Conservation (phyloP, 192 early-diverging fungal genomes). For the Coemansia sp. region DNA sequence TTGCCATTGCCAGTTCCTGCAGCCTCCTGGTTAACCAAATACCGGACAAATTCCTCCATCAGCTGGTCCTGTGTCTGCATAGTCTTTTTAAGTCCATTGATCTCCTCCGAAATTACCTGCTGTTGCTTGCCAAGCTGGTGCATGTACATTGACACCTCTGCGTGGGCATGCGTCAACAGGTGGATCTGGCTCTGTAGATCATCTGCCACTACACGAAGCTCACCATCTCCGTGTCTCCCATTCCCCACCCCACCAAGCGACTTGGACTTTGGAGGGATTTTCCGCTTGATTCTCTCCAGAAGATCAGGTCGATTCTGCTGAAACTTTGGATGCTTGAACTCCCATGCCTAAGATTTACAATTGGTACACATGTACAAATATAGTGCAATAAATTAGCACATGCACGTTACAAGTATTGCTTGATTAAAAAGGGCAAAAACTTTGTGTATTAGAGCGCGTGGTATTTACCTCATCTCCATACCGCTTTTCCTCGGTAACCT, state of each 20-base stretch:
- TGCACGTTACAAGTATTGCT: background rate
- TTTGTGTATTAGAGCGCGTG: background rate
- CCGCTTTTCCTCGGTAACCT: constrained; percentile 50
- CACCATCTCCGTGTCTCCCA: constrained; percentile 36
- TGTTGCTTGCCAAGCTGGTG: constrained; percentile 55
- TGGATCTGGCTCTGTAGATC: constrained; percentile 55
- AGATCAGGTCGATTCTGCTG: constrained; percentile 69
- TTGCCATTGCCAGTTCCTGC: constrained; percentile 11
- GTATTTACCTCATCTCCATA: constrained; percentile 53
- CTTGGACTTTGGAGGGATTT: constrained; percentile 58
- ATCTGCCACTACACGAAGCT: constrained; percentile 44
- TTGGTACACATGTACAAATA: background rate
- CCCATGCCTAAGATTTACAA: constrained; percentile 68
- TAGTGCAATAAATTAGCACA: background rate
- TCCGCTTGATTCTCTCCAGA: constrained; percentile 70
- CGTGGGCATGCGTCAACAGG: constrained; percentile 52
- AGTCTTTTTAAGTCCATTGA: constrained; percentile 55
- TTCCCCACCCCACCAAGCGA: constrained; percentile 42
- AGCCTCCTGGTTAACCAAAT: constrained; percentile 52
- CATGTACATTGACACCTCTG: constrained; percentile 56
- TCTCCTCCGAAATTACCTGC: constrained; percentile 53
- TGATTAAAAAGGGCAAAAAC: background rate
- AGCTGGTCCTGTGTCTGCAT: constrained; percentile 57
- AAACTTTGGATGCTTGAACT: constrained; percentile 85
- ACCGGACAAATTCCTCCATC: constrained; percentile 56